Evolutionary conservation across 495 filamentous ascomycete species (phyloP), one percentile per base, ranked within the genome.

Genomic region (Clohesyomyces aquaticus): DNA sequence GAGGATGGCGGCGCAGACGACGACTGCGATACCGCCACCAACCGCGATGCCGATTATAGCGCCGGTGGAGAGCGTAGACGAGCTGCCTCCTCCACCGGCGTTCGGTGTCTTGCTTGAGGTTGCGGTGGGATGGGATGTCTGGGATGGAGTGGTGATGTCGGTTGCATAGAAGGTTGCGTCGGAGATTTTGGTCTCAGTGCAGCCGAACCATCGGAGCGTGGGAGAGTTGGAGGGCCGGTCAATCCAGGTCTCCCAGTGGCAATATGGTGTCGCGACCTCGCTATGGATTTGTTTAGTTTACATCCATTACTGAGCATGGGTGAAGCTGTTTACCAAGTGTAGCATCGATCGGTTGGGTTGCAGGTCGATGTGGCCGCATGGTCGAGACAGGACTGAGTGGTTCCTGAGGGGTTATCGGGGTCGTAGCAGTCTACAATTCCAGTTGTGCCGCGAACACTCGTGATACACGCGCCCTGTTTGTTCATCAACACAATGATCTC

Each of bases 341-440:
- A 66, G 50, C 63, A 66, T 1, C 63, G 32, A 46, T 66, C 63
- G 2, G 63, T 66, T 22, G 63, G 22, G 18, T 25, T 38, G 50
- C 63, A 66, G 1, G 48, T 49, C 16, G 56, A 23, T 8, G 63
- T 66, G 11, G 50, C 26, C 16, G 27, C 21, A 4, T 59, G 29
- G 28, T 66, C 63, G 14, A 61, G 28, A 29, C 63, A 66, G 8
- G 49, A 55, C 38, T 66, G 63, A 12, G 57, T 61, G 2, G 63
- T 66, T 14, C 56, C 63, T 38, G 46, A 35, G 16, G 63, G 56
- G 25, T 66, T 66, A 26, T 66, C 63, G 0, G 63, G 63, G 35
- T 66, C 63, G 27, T 55, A 66, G 50, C 63, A 66, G 50, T 66
- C 63, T 16, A 66, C 63, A 9, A 61, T 49, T 26, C 63, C 63